These are phyloP conservation scores for Blastocystis sp. DNA, from an alignment of 352 stramenopile species.

Conservation along the genomic window DNA sequence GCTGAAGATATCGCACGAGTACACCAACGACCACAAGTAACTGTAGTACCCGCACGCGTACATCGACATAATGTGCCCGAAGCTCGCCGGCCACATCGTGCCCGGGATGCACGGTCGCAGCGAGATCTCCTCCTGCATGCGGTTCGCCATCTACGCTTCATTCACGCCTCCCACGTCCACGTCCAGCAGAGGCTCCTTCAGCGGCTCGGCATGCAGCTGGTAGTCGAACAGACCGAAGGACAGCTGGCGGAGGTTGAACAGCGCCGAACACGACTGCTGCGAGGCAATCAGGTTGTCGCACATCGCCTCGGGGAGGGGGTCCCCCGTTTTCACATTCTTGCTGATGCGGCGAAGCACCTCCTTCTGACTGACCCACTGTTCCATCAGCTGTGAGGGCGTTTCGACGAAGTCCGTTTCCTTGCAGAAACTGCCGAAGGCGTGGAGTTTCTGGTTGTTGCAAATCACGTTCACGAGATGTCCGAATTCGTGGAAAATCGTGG, in stretches of 20 bases:
- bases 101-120: conserved; percentile 1
- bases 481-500: conserved; percentile 86
- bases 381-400: conserved; percentile 82
- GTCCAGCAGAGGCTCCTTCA: conserved; percentile 53
- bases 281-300: conserved; percentile 81
- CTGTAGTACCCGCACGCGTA: conserved; percentile 67
- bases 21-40: conserved; percentile 60
- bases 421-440: conserved; percentile 79
- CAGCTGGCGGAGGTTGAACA: conserved; percentile 83
- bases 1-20: conserved; percentile 68
- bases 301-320: conserved; percentile 81
- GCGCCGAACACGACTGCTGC: conserved; percentile 81
- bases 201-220: conserved; percentile 75
- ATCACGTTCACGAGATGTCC: conserved; percentile 85
- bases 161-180: neutral
- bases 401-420: conserved; percentile 81
- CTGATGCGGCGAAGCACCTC: conserved; percentile 80
- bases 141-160: conserved; percentile 11
- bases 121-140: conserved; percentile 37
- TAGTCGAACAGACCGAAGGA: conserved; percentile 82
- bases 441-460: conserved; percentile 80
- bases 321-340: conserved; percentile 80
- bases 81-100: conserved; percentile 38
- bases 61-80: conserved; percentile 69
- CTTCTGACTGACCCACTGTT: conserved; percentile 86